Base-by-base conservation (phyloP, 2,329 filamentous ascomycete genomes). In the Chaetomiaceae sp. region DNA sequence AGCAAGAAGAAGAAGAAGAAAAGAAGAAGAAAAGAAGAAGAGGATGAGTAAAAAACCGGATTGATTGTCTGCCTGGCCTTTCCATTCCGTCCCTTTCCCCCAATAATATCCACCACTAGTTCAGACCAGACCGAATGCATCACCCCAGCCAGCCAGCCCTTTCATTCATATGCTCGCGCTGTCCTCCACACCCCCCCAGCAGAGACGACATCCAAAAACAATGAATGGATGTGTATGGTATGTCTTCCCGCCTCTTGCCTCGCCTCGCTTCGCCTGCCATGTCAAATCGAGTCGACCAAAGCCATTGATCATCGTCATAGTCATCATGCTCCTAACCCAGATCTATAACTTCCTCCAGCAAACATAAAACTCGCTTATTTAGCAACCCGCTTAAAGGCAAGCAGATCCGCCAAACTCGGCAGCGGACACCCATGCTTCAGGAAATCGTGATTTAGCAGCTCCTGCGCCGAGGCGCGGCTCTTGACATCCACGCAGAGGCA, bases 401-500 rank as follows among this genome's bases (percentile, higher is more conserved):
- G 79, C 58, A 99, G 75, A 65, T 96, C 91, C 16, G 90, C 85
- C 61, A 99, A 76, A 69, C 88, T 95, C 42, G 79, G 80, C 51
- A 94, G 76, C 50, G 85, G 85, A 75, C 92, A 97, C 18, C 94
- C 92, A 64, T 89, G 88, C 76, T 91, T 90, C 67, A 99, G 73
- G 76, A 99, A 99, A 64, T 97, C 94, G 67, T 97, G 91, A 56
- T 85, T 82, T 57, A 97, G 76, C 45, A 99, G 77, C 73, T 99
- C 94, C 57, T 89, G 82, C 0, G 94, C 90, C 23, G 90, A 96
- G 11, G 94, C 94, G 67, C 94, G 84, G 68, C 87, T 92, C 77
- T 92, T 91, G 65, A 99, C 91, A 65, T 97, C 92, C 42, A 99
- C 94, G 65, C 94, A 97, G 42, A 99, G 79, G 71, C 94, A 99